Conservation (phyloP, 2,329 filamentous ascomycete genomes). For the Fusarium albosuccineum region DNA sequence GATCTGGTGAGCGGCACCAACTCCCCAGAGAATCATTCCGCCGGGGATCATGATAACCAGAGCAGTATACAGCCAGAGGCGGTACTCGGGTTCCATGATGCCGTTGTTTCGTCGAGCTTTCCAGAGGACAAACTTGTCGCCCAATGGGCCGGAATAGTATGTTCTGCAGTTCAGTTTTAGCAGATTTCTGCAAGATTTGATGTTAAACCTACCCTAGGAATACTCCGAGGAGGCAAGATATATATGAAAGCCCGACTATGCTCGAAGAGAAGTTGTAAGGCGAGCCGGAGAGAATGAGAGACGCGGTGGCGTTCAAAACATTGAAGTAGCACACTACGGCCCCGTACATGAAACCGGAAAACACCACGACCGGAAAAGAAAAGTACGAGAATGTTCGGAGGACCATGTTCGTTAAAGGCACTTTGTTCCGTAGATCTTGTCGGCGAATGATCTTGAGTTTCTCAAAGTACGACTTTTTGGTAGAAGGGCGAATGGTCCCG, state of each 20-base stretch:
- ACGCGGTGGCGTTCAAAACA: constrained; percentile 20
- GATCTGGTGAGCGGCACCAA: constrained; percentile 50
- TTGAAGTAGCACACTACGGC: constrained; percentile 18
- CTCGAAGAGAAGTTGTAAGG: constrained; percentile 22
- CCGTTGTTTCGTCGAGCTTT: constrained; percentile 55
- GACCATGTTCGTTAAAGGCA: not conserved
- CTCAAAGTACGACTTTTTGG: constrained; percentile 10
- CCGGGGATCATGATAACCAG: constrained; percentile 42
- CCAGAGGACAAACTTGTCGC: constrained; percentile 50
- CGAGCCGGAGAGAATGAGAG: constrained; percentile 9
- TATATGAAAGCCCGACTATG: constrained; percentile 1
- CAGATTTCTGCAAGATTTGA: not conserved
- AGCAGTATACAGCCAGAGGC: constrained; percentile 53
- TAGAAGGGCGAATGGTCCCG: not conserved
- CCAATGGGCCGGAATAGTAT: constrained; percentile 47
- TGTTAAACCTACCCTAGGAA: not conserved
- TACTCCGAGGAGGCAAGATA: not conserved
- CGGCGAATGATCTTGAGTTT: constrained; percentile 8
- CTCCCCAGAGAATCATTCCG: constrained; percentile 47
- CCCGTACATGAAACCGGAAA: constrained; percentile 21
- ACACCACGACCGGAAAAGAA: constrained; percentile 15
- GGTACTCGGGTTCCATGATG: constrained; percentile 56
- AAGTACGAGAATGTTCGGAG: constrained; percentile 15
- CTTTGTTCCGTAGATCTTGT: not conserved
- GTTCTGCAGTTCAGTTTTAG: not conserved